Evolutionary conservation across 345 rosid species (phyloP), one percentile per base, ranked within the genome.

Genomic region (Combretum micranthum): DNA sequence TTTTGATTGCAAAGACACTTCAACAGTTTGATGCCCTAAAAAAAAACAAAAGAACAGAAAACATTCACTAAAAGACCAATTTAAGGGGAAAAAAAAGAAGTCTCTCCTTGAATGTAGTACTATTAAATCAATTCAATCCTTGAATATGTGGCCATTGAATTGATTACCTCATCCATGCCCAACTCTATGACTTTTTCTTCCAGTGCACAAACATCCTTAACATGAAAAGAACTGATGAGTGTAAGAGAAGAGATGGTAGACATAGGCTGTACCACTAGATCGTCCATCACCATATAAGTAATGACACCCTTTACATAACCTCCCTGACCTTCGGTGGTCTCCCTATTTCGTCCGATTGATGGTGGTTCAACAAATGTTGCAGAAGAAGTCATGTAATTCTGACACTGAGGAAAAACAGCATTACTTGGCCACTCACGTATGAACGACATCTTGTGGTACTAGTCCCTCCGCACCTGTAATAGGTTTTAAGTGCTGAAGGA

Each of bases 201-300:
- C 32, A 71, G 65, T 12, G 25, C 23, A 10, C 61, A 52, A 13
- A 66, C 37, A 7, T 71, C 68, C 52, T 47, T 32, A 1, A 64
- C 15, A 21, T 64, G 58, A 49, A 72, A 63, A 49, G 66, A 61
- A 15, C 48, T 54, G 2, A 76, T 50, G 39, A 67, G 39, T 44
- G 70, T 32, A 2, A 64, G 57, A 25, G 53, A 45, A 0, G 76
- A 62, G 13, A 53, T 55, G 21, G 69, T 62, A 1, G 76, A 70
- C 72, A 72, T 56, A 0, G 76, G 76, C 23, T n/a, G 45, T 45
- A 72, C 62, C 5, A 6, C 37, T 19, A 79, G 59, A 57, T 68
- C 65, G 48, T 68, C 78, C 68, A 52, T 75, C 42, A 73, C 64
- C 76, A 70, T 65, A 37, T 70, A 70, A 0, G 72, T 65, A 3